Base-by-base conservation (phyloP, 176 grass and related monocot genomes). In the Rhynchospora tenuis region DNA sequence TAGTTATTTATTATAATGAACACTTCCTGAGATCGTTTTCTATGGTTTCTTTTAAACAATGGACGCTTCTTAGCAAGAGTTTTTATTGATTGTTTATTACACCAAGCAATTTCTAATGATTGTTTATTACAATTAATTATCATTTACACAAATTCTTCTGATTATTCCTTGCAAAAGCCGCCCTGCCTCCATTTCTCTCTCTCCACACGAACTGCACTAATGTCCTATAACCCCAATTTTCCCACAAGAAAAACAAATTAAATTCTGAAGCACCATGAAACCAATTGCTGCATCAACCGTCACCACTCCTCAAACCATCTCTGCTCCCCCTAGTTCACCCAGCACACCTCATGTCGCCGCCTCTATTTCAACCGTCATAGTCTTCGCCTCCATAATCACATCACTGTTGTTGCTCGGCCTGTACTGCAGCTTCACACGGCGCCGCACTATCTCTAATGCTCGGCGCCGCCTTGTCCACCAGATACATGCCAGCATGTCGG, bases 341-440 rank as follows among this genome's bases (percentile, higher is more conserved):
- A 84, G 76, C 1, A 28, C 22, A 26, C 5, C 84, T 11, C 87
- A 86, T 7, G 88, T 84, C 16, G 88, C 90, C 12, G 33, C 71
- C 17, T 86, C 86, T 59, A 73, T 86, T 7, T 86, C 90, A 7
- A 38, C 33, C 33, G 87, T 84, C n/a, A 84, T 91, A 73, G 79
- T 88, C 59, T 89, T 91, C 84, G 84, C 85, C 74, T 86, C 90
- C 64, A 86, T 91, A 84, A 0, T 91, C 28, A 84, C 86, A 73
- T 89, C 81, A 86, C 88, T 91, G 86, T 86, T 91, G 66, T 81
- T 91, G 38, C 86, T 91, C 81, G 88, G 90, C 90, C 86, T 87
- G 84, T 91, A 91, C 87, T 91, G 88, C 72, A 82, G 85, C 83
- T 88, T 88, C 83, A 80, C 87, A 9, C 78, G 88, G 61, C 90